Evolutionary conservation across 73 alveolate genomes (phyloP).

Genomic region (Tetrahymena thermophila): DNA sequence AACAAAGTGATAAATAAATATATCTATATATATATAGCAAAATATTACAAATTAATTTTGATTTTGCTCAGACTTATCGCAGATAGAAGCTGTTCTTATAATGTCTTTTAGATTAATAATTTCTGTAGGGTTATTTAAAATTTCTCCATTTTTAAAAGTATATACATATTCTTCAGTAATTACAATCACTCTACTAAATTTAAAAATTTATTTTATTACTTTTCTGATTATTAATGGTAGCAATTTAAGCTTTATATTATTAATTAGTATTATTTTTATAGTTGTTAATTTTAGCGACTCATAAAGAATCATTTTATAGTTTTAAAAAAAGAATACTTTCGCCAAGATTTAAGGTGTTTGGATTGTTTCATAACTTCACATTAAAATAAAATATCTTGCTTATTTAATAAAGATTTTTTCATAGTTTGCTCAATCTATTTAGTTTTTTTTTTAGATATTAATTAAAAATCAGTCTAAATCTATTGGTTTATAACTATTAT

Average conservation of each 20-base stretch:
- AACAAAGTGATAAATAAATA: too few species aligned
- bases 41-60: neutral
- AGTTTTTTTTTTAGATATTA: too few species aligned
- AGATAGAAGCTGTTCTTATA: neutral
- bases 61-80: neutral
- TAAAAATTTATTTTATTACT: neutral
- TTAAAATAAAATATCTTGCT: neutral
- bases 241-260: neutral
- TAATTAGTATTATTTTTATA: too few species aligned
- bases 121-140: neutral
- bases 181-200: neutral
- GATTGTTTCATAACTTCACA: neutral
- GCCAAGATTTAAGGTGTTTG: neutral
- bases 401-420: neutral
- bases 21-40: neutral
- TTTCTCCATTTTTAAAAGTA: neutral
- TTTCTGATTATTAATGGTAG: neutral
- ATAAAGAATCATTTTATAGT: too few species aligned
- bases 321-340: neutral
- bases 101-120: neutral
- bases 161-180: neutral
- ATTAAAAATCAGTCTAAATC: neutral
- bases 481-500: neutral
- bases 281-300: too few species aligned
- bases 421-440: neutral